Conservation (phyloP, 2,329 filamentous ascomycete species). For the Penicillium sp. region DNA sequence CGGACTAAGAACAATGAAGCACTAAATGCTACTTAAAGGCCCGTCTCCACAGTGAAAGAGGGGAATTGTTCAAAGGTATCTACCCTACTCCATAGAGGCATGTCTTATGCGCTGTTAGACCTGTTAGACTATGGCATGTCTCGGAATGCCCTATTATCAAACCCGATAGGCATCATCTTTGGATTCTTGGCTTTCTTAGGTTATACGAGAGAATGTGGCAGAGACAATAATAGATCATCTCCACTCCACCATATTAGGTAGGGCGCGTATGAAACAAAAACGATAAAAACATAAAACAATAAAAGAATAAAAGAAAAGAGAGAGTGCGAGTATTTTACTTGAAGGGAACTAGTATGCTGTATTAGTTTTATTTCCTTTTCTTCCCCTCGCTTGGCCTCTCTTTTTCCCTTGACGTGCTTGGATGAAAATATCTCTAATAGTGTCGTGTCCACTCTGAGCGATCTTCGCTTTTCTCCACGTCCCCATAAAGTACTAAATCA, state of each 20-base stretch:
- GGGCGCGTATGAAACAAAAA: neutral
- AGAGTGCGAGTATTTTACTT: neutral
- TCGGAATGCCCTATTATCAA: neutral
- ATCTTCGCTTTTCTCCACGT: conserved; percentile 3
- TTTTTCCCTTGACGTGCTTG: neutral
- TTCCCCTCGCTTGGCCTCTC: neutral
- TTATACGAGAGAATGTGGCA: conserved; percentile 1
- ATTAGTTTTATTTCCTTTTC: neutral
- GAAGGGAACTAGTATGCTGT: neutral
- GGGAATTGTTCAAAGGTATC: neutral
- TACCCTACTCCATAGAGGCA: neutral
- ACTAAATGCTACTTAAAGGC: neutral
- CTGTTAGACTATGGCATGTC: neutral
- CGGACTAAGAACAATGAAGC: neutral
- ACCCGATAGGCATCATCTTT: conserved; percentile 3
- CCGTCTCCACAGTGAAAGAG: neutral
- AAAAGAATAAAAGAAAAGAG: neutral
- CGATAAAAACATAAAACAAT: no score
- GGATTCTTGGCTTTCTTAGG: neutral
- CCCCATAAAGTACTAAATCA: neutral
- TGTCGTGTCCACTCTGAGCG: conserved; percentile 2
- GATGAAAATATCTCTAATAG: neutral
- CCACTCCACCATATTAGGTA: neutral
- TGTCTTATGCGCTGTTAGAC: conserved; percentile 7
- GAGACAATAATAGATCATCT: neutral